Evolutionary conservation across 2,329 filamentous ascomycete species (phyloP).

Genomic region (Colletotrichum musicola): DNA sequence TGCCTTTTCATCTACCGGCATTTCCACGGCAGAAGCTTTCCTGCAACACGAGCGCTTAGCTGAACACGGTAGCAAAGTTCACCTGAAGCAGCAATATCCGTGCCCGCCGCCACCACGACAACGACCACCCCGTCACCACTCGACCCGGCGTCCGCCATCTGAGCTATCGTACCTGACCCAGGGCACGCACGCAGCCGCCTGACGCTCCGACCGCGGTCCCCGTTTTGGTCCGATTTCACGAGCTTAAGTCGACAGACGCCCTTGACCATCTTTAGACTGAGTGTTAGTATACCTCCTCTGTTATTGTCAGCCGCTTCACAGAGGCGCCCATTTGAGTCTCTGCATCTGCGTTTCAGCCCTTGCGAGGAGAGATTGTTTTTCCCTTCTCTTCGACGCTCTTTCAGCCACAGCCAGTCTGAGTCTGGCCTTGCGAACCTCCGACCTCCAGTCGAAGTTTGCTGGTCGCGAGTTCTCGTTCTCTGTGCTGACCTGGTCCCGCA

Average conservation of each 20-base stretch:
- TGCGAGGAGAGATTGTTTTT: not conserved
- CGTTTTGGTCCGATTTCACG: not conserved
- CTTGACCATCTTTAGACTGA: slow-evolving; percentile 20
- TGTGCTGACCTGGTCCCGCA: slow-evolving; percentile 27
- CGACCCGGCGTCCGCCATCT: not conserved
- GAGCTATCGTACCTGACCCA: slow-evolving; percentile 1
- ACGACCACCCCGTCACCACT: not conserved
- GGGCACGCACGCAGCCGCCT: not conserved
- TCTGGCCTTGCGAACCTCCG: not conserved
- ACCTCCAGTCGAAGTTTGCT: not conserved
- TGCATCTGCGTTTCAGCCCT: slow-evolving; percentile 1
- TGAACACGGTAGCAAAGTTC: not conserved
- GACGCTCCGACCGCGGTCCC: slow-evolving; percentile 7
- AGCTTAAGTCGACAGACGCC: slow-evolving; percentile 22
- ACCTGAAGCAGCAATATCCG: slow-evolving; percentile 14
- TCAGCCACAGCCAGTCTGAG: not conserved
- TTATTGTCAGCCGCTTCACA: not conserved
- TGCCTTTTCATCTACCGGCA: not conserved
- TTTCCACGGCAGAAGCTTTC: not conserved
- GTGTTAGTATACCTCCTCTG: slow-evolving; percentile 24
- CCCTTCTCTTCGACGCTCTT: not conserved
- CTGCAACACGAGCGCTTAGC: not conserved
- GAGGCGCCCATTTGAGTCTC: slow-evolving; percentile 4
- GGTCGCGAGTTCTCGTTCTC: slow-evolving; percentile 8
- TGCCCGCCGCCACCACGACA: not conserved